Evolutionary conservation across 208 protist genomes (phyloP).

Genomic region (Naegleria fowleri): DNA sequence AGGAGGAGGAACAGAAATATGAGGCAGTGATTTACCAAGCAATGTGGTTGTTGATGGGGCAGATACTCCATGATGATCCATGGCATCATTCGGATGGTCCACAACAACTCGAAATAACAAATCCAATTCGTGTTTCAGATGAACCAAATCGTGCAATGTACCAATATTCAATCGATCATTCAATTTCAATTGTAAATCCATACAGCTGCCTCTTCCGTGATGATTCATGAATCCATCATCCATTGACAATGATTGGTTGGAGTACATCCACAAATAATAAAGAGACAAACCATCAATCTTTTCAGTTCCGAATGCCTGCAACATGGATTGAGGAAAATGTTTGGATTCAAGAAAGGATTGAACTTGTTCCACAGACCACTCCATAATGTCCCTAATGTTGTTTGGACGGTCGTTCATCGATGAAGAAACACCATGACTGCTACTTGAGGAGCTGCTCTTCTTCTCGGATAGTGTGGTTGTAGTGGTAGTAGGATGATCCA

Average conservation of each 20-base stretch:
- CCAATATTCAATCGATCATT: neutral
- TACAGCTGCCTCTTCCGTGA: neutral
- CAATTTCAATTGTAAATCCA: neutral
- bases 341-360: slow-evolving; percentile 8
- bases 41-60: neutral
- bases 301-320: neutral
- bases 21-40: neutral
- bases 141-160: neutral
- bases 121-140: neutral
- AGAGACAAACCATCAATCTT: slow-evolving; percentile 29
- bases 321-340: neutral
- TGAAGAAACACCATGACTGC: too few relatives aligned
- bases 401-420: too few relatives aligned
- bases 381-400: neutral
- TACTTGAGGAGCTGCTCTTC: too few relatives aligned
- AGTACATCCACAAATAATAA: neutral
- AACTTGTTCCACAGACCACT: slow-evolving; percentile 25
- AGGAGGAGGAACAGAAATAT: neutral
- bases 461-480: too few relatives aligned
- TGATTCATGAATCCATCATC: neutral
- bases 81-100: too few relatives aligned
- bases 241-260: neutral
- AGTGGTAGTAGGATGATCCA: too few relatives aligned
- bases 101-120: neutral
- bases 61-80: neutral